Evolutionary conservation across 768 basidiomycete species (phyloP).

Genomic region (Suillus occidentalis): DNA sequence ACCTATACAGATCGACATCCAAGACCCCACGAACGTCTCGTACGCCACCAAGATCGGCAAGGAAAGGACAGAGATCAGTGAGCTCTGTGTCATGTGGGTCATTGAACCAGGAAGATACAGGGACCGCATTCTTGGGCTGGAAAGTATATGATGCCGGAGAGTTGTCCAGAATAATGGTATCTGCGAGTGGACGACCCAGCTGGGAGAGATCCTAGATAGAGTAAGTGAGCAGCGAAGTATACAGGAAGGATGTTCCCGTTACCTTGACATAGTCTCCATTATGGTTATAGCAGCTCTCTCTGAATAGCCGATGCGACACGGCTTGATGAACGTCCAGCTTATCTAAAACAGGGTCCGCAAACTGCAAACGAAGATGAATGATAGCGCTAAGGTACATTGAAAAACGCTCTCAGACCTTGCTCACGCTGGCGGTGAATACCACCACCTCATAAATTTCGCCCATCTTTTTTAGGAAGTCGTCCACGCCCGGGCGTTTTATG

Average conservation of each 20-base stretch:
- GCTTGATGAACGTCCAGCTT: slow-evolving; percentile 87
- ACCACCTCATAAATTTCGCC: slow-evolving; percentile 94
- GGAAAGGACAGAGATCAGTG: slow-evolving; percentile 70
- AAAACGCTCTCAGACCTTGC: slow-evolving; percentile 61
- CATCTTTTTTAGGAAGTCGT: slow-evolving; percentile 91
- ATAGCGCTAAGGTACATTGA: background rate
- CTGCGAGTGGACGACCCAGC: slow-evolving; percentile 64
- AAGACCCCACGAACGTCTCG: slow-evolving; percentile 67
- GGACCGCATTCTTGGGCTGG: slow-evolving; percentile 79
- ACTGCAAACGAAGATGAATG: slow-evolving; percentile 45
- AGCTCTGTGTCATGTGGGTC: slow-evolving; percentile 75
- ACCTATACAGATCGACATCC: slow-evolving; percentile 26
- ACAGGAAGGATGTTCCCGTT: slow-evolving; percentile 16
- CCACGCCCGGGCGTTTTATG: slow-evolving; percentile 96
- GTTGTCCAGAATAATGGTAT: slow-evolving; percentile 77
- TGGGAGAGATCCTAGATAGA: slow-evolving; percentile 67
- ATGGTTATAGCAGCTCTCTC: slow-evolving; percentile 95
- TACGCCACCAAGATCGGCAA: slow-evolving; percentile 59
- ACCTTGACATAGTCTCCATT: slow-evolving; percentile 97
- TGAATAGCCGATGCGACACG: slow-evolving; percentile 85
- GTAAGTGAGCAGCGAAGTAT: slow-evolving; percentile 5
- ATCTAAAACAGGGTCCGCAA: slow-evolving; percentile 94
- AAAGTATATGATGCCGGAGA: slow-evolving; percentile 79
- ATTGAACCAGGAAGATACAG: slow-evolving; percentile 79
- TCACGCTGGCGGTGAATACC: slow-evolving; percentile 91